Conservation (phyloP, 768 basidiomycete genomes). For the Serendipita sp. region DNA sequence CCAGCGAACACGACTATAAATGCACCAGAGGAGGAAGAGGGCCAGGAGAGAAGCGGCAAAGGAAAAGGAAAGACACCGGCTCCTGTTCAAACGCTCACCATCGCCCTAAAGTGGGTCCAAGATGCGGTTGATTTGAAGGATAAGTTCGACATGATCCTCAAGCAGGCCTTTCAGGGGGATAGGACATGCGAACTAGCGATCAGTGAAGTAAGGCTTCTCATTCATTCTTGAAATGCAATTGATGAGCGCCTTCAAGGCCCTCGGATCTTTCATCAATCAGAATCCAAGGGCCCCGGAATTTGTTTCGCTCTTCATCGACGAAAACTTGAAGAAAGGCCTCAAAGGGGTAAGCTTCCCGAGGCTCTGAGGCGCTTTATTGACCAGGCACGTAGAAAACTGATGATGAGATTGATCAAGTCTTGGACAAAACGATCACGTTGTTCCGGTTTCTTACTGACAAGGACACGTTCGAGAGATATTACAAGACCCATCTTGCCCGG, state of each 20-base stretch:
- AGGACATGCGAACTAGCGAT: constrained; percentile 64
- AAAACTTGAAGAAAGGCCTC: constrained; percentile 84
- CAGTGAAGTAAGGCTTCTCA: constrained; percentile 51
- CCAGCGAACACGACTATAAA: constrained; percentile 18
- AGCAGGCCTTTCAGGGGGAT: constrained; percentile 51
- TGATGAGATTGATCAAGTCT: constrained; percentile 67
- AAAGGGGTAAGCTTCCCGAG: constrained; percentile 55
- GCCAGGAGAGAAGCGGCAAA: constrained; percentile 23
- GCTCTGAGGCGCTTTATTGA: constrained; percentile 8
- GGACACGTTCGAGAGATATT: constrained; percentile 95
- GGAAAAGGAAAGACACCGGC: constrained; percentile 39
- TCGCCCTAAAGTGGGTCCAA: constrained; percentile 87
- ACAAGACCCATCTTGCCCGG: constrained; percentile 90
- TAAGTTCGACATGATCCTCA: constrained; percentile 68
- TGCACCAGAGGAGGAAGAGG: constrained; percentile 21
- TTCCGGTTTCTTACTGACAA: constrained; percentile 92
- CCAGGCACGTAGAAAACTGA: constrained; percentile 73
- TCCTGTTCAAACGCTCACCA: constrained; percentile 32
- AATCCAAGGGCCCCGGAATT: constrained; percentile 84
- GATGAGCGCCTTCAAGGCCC: constrained; percentile 42
- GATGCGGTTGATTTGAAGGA: constrained; percentile 84
- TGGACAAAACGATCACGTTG: constrained; percentile 92
- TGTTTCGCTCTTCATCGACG: constrained; percentile 93
- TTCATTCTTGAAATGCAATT: neutral
- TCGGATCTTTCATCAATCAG: constrained; percentile 77